A percentile compares a stretch with the other conserved stretches of the same genome.
These are phyloP conservation scores for Mycena crocata DNA, from an alignment of 768 basidiomycete genomes.

Conservation along the genomic window DNA sequence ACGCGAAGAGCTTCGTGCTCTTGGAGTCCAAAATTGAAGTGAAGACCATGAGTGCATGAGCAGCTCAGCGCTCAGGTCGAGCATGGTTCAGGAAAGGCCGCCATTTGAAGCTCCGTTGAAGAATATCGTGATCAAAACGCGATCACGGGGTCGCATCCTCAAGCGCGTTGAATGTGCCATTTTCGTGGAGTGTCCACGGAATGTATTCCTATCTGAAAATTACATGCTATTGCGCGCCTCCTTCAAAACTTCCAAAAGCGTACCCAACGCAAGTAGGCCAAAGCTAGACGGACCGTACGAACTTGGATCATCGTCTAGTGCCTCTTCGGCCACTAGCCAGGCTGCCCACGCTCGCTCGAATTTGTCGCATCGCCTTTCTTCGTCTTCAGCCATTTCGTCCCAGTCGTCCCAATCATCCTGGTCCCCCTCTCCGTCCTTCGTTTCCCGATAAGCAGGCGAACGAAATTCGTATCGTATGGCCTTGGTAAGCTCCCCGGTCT, in stretches of 20 bases:
- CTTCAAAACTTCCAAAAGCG: constrained; percentile 54
- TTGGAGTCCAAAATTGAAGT: too few relatives aligned
- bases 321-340: constrained; percentile 53
- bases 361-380: constrained; percentile 40
- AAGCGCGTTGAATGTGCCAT: too few relatives aligned
- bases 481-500: constrained; percentile 54
- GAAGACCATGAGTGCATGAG: too few relatives aligned
- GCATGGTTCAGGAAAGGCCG: too few relatives aligned
- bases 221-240: constrained; percentile 29
- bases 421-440: constrained; percentile 35
- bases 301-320: constrained; percentile 39
- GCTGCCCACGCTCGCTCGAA: constrained; percentile 58
- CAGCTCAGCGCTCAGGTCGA: too few relatives aligned
- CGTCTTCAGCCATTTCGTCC: constrained; percentile 38
- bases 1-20: too few relatives aligned
- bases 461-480: constrained; percentile 47
- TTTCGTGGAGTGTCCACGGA: not conserved
- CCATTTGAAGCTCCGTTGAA: too few relatives aligned
- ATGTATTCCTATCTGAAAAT: not conserved
- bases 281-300: constrained; percentile 58
- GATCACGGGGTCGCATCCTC: too few relatives aligned
- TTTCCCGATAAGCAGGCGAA: constrained; percentile 29
- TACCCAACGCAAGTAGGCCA: constrained; percentile 56
- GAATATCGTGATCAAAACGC: not conserved
- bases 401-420: constrained; percentile 42